phyloP scores from a whole-genome alignment of 2,329 filamentous ascomycete genomes.

The Neocucurbitaria cava region DNA sequence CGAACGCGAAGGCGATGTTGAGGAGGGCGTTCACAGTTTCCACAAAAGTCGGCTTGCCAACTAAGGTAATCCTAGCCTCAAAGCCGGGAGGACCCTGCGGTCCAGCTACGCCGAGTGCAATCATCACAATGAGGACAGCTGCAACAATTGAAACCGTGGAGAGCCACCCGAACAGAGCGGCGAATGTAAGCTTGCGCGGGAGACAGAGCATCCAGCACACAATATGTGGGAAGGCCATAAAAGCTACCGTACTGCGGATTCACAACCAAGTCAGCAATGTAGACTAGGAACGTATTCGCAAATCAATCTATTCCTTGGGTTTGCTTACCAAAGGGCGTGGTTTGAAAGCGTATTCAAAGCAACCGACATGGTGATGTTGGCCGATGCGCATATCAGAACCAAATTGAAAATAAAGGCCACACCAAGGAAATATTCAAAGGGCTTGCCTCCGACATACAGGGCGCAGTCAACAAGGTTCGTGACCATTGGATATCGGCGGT shows the following conservation, averaged over 20 bases:
- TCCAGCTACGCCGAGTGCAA: conserved; percentile 64
- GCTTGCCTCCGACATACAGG: conserved; percentile 33
- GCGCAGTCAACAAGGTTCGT: conserved; percentile 41
- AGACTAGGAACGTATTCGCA: not conserved
- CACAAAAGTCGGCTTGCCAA: conserved; percentile 37
- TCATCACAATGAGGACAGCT: conserved; percentile 72
- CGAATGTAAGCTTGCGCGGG: conserved; percentile 67
- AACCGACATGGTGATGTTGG: conserved; percentile 54
- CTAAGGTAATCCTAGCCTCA: conserved; percentile 25
- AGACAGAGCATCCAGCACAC: conserved; percentile 67
- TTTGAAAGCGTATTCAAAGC: conserved; percentile 69
- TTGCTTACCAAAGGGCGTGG: conserved; percentile 60
- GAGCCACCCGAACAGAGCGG: conserved; percentile 66
- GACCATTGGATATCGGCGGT: conserved; percentile 34
- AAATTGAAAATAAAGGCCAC: conserved; percentile 36
- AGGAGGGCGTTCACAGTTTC: conserved; percentile 36
- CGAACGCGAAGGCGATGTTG: conserved; percentile 75
- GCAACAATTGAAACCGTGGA: conserved; percentile 64
- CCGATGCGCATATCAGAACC: conserved; percentile 36
- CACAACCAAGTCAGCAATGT: not conserved
- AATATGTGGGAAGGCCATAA: conserved; percentile 66
- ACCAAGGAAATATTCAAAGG: conserved; percentile 34
- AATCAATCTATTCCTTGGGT: not conserved
- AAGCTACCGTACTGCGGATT: conserved; percentile 62
- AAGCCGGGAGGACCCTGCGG: conserved; percentile 45